Evolutionary conservation across 257 asterid genomes (phyloP), one percentile per base, ranked within the genome.

Genomic region (Parsonsia alboflavescens): DNA sequence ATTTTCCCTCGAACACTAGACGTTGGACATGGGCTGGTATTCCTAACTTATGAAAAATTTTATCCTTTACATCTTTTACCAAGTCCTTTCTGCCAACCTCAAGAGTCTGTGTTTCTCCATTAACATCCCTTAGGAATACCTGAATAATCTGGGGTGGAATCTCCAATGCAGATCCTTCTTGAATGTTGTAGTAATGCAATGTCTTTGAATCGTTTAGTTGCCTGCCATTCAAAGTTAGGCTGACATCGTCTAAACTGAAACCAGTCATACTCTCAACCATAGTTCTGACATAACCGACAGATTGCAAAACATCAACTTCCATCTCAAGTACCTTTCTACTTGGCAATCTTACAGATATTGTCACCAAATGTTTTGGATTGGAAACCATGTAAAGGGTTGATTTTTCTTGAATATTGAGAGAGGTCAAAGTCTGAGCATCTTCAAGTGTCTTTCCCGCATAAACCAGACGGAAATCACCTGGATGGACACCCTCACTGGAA

Each of bases 181-280:
- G 42, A 63, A 74, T 46, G 56, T 58, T 49, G 45, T 65, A 82
- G 41, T 19, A 68, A 63, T 45, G 50, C 4, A 82, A 36, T 28
- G 26, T 39, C 78, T 67, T 53, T 13, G 58, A 65, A 64, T 70
- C 62, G 59, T 63, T 57, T 8, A 82, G 75, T 57, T 65, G 49
- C 52, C 24, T 46, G 36, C 45, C 74, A 17, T 75, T 71, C 22
- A n/a, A 57, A 59, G 48, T 72, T 42, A 82, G 49, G 26, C 15
- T 0, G 42, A 68, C 26, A 69, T 67, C 76, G 57, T 42, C 48
- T 0, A 69, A 41, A 13, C 79, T 19, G 53, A 0, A 68, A 28
- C 81, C 70, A 54, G 41, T 69, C 39, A 42, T 70, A 50, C 85
- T 82, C 73, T 79, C 85, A 36, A 76, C 66, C 49, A 79, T n/a